Base-by-base conservation (phyloP, 345 rosid genomes). In the Arabidopsis thaliana region DNA sequence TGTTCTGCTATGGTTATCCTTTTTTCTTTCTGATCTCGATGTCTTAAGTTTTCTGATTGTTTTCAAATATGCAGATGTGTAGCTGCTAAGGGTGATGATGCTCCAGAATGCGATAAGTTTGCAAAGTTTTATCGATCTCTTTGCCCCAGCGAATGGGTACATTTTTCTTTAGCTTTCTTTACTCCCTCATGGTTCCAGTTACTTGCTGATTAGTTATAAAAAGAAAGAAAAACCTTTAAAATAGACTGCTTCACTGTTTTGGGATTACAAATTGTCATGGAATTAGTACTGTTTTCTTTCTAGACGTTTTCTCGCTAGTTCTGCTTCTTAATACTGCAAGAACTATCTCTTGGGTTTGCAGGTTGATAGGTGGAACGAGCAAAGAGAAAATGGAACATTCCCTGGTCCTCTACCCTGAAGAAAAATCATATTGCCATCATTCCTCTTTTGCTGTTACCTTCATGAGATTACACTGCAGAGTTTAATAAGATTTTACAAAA, bases 121-220 rank as follows among this genome's bases (percentile, higher is more conserved):
- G 86, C 99, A 45, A 95, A 91, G 84, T 95, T 85, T 79, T 95
- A 95, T 59, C 96, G 98, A 57, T 64, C 99, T 49, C 89, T 95
- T n/a, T 95, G 99, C 79, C 98, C 98, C 36, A 78, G 94, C 45
- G 98, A 95, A 93, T 95, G 98, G 98, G 98, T 95, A 84, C 25
- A 12, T 28, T 16, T 49, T 59, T 45, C 42, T 1, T 28, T 24
- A 56, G 22, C 50, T 48, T 65, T 16, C 16, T 65, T 71, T 51
- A 69, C 20, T 68, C 52, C 8, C 22, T 60, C 10, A 32, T 67
- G 14, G 0, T 62, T 70, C 10, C 28, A 22, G 0, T 45, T n/a
- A 45, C 7, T 63, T 12, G 68, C 13, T 75, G 55, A 46, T 66
- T 37, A 38, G 6, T 37, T n/a, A 36, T 7, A 28, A 69, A 7